phyloP scores from a whole-genome alignment of 1,284 basidiomycete genomes.

The Inonotus obliquus region DNA sequence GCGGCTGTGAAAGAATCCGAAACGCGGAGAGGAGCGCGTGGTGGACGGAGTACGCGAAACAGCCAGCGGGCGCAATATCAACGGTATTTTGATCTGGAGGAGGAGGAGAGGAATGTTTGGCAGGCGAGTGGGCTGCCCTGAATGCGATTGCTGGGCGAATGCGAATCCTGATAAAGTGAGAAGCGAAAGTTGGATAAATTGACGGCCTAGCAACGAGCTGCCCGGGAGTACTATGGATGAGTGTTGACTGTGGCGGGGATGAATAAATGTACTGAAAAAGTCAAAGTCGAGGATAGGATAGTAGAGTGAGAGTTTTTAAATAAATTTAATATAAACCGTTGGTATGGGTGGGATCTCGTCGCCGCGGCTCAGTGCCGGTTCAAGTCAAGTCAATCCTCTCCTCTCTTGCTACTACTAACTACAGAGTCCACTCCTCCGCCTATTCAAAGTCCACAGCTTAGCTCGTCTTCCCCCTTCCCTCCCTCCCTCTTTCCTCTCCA shows the following conservation, averaged over 20 bases:
- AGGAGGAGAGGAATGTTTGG: constrained; percentile 33
- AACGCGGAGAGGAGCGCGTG: constrained; percentile 23
- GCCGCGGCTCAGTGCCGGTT: constrained; percentile 4
- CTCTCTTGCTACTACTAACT: background rate
- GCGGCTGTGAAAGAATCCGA: constrained; percentile 25
- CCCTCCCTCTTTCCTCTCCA: background rate
- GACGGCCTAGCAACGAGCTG: background rate
- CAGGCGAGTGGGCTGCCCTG: constrained; percentile 20
- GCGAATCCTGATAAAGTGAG: background rate
- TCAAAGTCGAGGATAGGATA: too few species aligned
- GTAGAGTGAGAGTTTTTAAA: background rate
- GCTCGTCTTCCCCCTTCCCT: background rate
- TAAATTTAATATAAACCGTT: background rate
- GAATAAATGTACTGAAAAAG: background rate
- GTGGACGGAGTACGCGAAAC: constrained; percentile 51
- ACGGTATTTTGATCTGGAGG: constrained; percentile 38
- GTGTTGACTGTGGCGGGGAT: background rate
- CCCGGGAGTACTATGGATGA: background rate
- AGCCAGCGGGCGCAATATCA: constrained; percentile 40
- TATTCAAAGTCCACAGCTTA: too few species aligned
- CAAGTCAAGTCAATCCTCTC: background rate
- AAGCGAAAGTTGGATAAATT: background rate
- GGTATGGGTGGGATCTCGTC: background rate
- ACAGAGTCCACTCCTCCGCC: background rate
- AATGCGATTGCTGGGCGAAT: constrained; percentile 22